A percentile compares a stretch with the other conserved stretches of the same genome.
phyloP scores from a whole-genome alignment of 257 asterid species.

The Paraleonurus japonicus region DNA sequence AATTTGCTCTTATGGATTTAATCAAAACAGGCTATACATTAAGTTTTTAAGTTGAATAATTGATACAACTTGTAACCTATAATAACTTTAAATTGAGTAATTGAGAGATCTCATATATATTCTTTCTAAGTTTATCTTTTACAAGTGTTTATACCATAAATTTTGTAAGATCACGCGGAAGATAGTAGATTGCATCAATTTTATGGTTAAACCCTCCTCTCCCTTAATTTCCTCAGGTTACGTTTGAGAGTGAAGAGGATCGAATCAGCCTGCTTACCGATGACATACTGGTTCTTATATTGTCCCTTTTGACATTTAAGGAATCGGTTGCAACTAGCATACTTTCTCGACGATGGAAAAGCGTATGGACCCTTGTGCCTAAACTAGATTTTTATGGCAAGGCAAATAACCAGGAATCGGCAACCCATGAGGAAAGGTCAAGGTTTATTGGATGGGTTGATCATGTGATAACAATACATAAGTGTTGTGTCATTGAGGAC shows the following conservation, averaged over 20 bases:
- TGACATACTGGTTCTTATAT: neutral
- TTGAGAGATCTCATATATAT: no score
- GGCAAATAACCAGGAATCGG: neutral
- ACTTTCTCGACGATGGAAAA: conserved; percentile 19
- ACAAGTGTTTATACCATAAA: no score
- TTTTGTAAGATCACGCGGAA: no score
- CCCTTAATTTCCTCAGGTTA: neutral
- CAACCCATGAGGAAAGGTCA: neutral
- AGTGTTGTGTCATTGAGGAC: neutral
- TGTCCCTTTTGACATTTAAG: neutral
- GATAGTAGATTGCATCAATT: no score
- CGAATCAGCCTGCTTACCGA: conserved; percentile 17
- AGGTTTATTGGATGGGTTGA: neutral
- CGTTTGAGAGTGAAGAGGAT: neutral
- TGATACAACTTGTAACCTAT: no score
- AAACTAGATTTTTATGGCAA: neutral
- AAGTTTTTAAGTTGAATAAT: no score
- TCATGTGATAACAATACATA: neutral
- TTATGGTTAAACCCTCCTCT: no score
- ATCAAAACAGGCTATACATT: no score
- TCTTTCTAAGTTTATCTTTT: no score
- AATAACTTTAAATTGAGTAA: no score
- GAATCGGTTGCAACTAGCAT: neutral
- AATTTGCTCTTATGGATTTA: no score
- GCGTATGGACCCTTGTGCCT: neutral